A percentile compares a stretch with the other conserved stretches of the same genome.
phyloP scores from a whole-genome alignment of 2,329 filamentous ascomycete species.

The Fusarium transvaalense region DNA sequence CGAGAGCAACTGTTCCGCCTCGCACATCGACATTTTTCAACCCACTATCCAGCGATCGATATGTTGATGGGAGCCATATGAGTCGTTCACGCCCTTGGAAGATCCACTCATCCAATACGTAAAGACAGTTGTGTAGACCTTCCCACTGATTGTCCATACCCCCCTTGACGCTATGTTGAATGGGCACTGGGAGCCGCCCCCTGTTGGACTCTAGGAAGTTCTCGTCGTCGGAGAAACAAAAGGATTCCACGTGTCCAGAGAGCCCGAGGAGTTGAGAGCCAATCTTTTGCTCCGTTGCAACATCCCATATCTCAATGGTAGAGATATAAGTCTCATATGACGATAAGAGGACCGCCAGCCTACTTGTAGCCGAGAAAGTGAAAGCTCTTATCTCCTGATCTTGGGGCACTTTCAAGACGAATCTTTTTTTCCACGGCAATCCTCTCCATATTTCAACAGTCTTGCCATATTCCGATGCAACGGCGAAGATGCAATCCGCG shows the following conservation, averaged over 20 bases:
- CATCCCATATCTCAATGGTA: background rate
- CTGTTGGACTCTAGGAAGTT: background rate
- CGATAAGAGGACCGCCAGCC: background rate
- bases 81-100: background rate
- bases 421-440: background rate
- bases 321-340: rapidly evolving
- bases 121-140: background rate
- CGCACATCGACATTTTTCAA: background rate
- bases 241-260: background rate
- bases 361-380: background rate
- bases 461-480: background rate
- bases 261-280: background rate
- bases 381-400: background rate
- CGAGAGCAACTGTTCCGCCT: background rate
- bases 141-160: background rate
- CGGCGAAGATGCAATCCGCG: background rate
- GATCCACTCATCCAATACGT: background rate
- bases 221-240: background rate
- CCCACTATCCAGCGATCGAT: background rate
- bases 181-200: background rate
- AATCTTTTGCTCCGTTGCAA: background rate
- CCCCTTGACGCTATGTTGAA: rapidly evolving
- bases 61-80: background rate
- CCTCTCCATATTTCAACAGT: background rate
- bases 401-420: background rate